Percentiles rank a stretch among this genome's conserved stretches.
phyloP scores from a whole-genome alignment of 768 basidiomycete genomes.

The Auriscalpium vulgare region DNA sequence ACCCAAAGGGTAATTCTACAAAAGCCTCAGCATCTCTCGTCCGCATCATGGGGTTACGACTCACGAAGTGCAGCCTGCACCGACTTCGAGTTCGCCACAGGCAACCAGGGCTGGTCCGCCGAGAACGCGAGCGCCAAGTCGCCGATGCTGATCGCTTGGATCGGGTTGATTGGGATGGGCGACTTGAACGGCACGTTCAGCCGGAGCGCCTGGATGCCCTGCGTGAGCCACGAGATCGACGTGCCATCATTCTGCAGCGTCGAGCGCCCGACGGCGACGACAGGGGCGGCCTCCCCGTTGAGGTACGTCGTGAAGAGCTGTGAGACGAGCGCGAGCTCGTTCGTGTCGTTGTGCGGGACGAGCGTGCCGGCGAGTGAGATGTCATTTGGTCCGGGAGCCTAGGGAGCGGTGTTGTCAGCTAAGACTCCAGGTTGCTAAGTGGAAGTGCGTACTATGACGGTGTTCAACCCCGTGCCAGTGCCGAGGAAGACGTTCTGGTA shows the following conservation, averaged over 20 bases:
- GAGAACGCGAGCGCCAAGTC: slow-evolving; percentile 51
- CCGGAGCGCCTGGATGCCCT: slow-evolving; percentile 47
- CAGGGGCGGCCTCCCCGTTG: slow-evolving; percentile 50
- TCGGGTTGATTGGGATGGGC: slow-evolving; percentile 48
- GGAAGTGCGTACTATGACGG: slow-evolving; percentile 39
- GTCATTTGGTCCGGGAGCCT: slow-evolving; percentile 48
- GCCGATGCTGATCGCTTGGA: slow-evolving; percentile 56
- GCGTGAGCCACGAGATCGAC: slow-evolving; percentile 57
- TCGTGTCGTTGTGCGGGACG: slow-evolving; percentile 39
- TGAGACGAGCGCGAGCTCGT: slow-evolving; percentile 43
- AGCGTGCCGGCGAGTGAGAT: slow-evolving; percentile 53
- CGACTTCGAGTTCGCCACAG: slow-evolving; percentile 47
- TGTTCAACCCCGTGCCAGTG: slow-evolving; percentile 42
- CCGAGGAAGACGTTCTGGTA: slow-evolving; percentile 54
- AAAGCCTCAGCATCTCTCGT: background rate
- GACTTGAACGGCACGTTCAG: slow-evolving; percentile 57
- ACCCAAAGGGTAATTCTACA: slow-evolving; percentile 65
- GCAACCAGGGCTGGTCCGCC: slow-evolving; percentile 45
- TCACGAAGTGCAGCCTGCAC: slow-evolving; percentile 51
- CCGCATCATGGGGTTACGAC: slow-evolving; percentile 7
- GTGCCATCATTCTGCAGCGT: slow-evolving; percentile 50
- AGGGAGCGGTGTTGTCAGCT: background rate
- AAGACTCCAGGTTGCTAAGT: background rate
- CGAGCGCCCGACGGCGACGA: slow-evolving; percentile 52
- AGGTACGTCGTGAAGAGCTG: slow-evolving; percentile 65